Conservation (phyloP, 306 rosid species). For the Gastrolobium bilobum region DNA sequence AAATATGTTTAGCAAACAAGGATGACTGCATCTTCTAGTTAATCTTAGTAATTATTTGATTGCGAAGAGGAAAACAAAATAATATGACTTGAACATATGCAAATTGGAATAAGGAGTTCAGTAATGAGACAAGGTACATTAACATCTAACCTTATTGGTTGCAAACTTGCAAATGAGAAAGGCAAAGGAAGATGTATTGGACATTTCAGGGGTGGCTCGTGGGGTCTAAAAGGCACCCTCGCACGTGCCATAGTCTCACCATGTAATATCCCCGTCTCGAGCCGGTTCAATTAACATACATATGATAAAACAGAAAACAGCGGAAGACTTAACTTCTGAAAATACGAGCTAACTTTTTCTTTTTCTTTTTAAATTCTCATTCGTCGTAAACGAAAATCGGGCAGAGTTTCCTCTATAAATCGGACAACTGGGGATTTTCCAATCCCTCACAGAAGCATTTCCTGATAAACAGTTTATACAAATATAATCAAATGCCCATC, state of each 20-base stretch:
- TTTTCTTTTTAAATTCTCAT: too few species aligned
- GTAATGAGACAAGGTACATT: background rate
- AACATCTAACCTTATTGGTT: background rate
- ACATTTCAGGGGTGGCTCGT: background rate
- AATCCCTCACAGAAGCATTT: too few species aligned
- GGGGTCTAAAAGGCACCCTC: background rate
- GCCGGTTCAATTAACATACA: too few species aligned
- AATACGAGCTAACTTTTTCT: too few species aligned
- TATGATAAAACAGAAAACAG: too few species aligned
- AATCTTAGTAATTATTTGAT: constrained; percentile 20
- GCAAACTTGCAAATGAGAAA: background rate
- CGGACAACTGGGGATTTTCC: too few species aligned
- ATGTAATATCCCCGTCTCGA: too few species aligned
- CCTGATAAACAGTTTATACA: too few species aligned
- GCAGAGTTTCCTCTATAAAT: too few species aligned
- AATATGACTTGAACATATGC: background rate
- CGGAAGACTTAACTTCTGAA: too few species aligned
- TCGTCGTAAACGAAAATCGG: too few species aligned
- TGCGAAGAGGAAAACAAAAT: constrained; percentile 31
- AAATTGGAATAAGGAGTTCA: constrained; percentile 16
- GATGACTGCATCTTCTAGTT: constrained; percentile 8
- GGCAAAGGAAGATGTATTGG: constrained; percentile 43
- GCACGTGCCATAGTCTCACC: constrained; percentile 49
- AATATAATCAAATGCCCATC: too few species aligned
- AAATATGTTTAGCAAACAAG: background rate